A percentile compares a stretch with the other conserved stretches of the same genome.
These are phyloP conservation scores for Cicer judaicum DNA, from an alignment of 306 rosid genomes.

Conservation along the genomic window DNA sequence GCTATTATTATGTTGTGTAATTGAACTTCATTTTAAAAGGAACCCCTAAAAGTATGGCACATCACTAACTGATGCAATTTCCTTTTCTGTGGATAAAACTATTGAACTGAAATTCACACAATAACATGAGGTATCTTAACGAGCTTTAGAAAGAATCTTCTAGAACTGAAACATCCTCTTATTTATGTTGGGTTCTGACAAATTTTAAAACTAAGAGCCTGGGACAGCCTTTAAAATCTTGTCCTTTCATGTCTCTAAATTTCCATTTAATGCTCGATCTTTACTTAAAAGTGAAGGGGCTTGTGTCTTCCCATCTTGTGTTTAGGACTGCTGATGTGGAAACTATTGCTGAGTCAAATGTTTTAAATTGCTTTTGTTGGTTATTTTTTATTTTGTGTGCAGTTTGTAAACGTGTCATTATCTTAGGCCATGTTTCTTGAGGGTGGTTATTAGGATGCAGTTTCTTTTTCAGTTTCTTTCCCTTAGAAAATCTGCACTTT, in stretches of 20 bases:
- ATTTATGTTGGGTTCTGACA: neutral
- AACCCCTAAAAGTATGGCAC: conserved; percentile 22
- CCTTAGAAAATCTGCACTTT: too few relatives aligned
- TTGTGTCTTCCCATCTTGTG: neutral
- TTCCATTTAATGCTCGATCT: neutral
- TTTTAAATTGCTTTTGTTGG: too few relatives aligned
- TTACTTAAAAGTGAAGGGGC: conserved; percentile 18
- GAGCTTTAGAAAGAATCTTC: neutral
- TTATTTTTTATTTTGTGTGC: too few relatives aligned
- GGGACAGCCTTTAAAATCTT: neutral
- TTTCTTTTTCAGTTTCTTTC: too few relatives aligned
- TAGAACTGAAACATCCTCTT: neutral
- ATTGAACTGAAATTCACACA: neutral
- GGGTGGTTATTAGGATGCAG: too few relatives aligned
- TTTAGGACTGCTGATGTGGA: too few relatives aligned
- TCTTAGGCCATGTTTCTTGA: too few relatives aligned
- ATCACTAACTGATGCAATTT: too few relatives aligned
- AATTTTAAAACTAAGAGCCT: conserved; percentile 1
- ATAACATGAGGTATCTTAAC: neutral
- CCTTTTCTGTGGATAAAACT: too few relatives aligned
- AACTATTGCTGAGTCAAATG: too few relatives aligned
- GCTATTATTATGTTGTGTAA: too few relatives aligned
- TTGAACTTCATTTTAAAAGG: neutral
- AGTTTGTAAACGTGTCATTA: too few relatives aligned
- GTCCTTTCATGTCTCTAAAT: conserved; percentile 11